A percentile compares a stretch with the other conserved stretches of the same genome.
Conservation (phyloP, 1,139 yeast species). For the Casaregolazyma lundiana region DNA sequence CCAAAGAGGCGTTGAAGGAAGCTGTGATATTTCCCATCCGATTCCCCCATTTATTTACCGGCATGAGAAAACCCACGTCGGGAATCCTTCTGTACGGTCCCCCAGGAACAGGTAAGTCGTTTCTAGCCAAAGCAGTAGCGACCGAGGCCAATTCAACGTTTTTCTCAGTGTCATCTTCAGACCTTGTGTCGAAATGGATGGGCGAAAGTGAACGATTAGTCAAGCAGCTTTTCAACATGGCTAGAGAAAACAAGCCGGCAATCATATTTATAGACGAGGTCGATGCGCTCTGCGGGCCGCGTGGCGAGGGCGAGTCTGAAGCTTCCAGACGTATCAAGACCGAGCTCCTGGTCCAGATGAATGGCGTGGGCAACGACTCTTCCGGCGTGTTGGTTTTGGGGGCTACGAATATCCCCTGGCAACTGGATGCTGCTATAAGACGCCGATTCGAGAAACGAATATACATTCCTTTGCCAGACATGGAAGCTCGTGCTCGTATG, state of each 20-base stretch:
- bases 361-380: constrained; percentile 96
- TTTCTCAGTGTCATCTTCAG: constrained; percentile 91
- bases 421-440: constrained; percentile 93
- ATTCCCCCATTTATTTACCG: constrained; percentile 91
- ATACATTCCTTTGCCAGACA: constrained; percentile 90
- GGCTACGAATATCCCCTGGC: constrained; percentile 99
- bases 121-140: constrained; percentile 95
- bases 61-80: constrained; percentile 87
- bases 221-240: constrained; percentile 91
- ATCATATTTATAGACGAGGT: constrained; percentile 97
- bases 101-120: constrained; percentile 98
- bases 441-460: constrained; percentile 94
- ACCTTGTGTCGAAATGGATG: constrained; percentile 97
- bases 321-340: constrained; percentile 96
- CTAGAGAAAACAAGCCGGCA: constrained; percentile 90
- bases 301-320: constrained; percentile 98
- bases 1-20: constrained; percentile 94
- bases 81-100: constrained; percentile 96
- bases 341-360: constrained; percentile 95
- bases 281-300: constrained; percentile 95
- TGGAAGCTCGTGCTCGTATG: constrained; percentile 86
- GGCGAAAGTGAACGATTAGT: constrained; percentile 96
- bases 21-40: constrained; percentile 94
- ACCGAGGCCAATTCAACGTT: constrained; percentile 97
- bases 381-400: constrained; percentile 92